Evolutionary conservation across 805 yeast genomes (phyloP), one percentile per base, ranked within the genome.

Genomic region (Jamesozyma piceae): DNA sequence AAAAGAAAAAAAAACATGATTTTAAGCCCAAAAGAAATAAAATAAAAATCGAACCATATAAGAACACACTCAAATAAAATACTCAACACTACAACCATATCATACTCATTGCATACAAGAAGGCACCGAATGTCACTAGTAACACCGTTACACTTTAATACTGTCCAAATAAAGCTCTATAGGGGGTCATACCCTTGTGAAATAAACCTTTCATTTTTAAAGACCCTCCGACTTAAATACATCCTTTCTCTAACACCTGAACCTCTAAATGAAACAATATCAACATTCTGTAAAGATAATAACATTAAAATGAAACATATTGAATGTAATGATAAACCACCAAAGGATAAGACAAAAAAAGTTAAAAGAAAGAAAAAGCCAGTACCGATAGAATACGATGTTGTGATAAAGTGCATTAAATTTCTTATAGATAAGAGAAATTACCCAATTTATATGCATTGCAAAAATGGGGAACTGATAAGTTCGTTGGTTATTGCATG

Each of bases 151-250:
- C 71, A 87, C 45, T 92, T 82, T 62, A 77, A 79, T 39, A 69
- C 77, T 14, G 76, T 89, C 2, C 85, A 82, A 52, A 77, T 82
- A 2, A 68, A 73, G 38, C 65, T 90, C 3, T 83, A 79, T 54
- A 65, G 97, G 37, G 97, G 97, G 0, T 82, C 94, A 1, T 85
- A 83, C 52, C 97, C 97, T 1, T 72, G 92, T 41, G 77, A 78
- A 37, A 72, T 80, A 43, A 89, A 87, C 55, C 70, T 75, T 46
- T 70, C 80, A 8, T 92, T 81, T 54, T 65, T 92, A 9, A 67
- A 72, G 48, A 71, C 86, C 28, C 69, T 89, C 27, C 65, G 73
- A 33, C 68, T 92, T 43, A 78, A 72, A 53, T 81, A 89, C 9
- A 78, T 90, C 39, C 68, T 90, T 5, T 80, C 95, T 4, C 58